A percentile compares a stretch with the other conserved stretches of the same genome.
Conservation (phyloP, 2,329 filamentous ascomycete species). For the Aspergillus sp. region DNA sequence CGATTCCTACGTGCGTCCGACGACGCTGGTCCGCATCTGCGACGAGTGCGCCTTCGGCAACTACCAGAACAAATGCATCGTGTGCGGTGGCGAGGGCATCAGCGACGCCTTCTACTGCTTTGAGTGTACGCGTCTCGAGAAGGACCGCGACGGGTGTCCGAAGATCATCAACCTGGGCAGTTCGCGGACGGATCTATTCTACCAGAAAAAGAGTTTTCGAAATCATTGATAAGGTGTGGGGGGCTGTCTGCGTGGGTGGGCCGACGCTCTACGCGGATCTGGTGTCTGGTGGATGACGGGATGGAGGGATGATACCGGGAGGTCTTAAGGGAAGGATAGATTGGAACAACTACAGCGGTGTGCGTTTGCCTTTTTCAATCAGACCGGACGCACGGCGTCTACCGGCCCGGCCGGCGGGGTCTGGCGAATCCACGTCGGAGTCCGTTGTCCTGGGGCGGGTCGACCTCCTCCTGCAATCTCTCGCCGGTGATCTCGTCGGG, state of each 20-base stretch:
- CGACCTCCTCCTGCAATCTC: conserved; percentile 54
- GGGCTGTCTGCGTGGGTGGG: neutral
- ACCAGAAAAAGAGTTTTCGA: conserved; percentile 65
- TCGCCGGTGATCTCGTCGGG: conserved; percentile 57
- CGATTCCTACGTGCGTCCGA: conserved; percentile 97
- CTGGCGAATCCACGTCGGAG: conserved; percentile 58
- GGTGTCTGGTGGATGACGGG: neutral
- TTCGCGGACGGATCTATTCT: conserved; percentile 86
- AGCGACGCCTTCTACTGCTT: conserved; percentile 99
- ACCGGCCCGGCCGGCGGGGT: conserved; percentile 61
- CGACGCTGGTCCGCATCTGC: conserved; percentile 95
- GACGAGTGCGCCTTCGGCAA: conserved; percentile 99
- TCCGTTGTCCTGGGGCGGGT: conserved; percentile 47
- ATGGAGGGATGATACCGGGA: conserved; percentile 2
- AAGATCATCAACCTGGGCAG: conserved; percentile 99
- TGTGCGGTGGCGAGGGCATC: conserved; percentile 97
- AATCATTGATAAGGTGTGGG: conserved; percentile 44
- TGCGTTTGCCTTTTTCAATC: too few species aligned
- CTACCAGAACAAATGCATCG: conserved; percentile 99
- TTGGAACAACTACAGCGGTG: too few species aligned
- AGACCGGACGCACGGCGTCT: conserved; percentile 15
- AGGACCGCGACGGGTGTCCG: conserved; percentile 94
- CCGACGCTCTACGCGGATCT: neutral
- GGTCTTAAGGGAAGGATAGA: too few species aligned
- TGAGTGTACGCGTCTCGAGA: conserved; percentile 94